Evolutionary conservation across 1,139 yeast genomes (phyloP).

Genomic region (Petasospora rhodanensis): DNA sequence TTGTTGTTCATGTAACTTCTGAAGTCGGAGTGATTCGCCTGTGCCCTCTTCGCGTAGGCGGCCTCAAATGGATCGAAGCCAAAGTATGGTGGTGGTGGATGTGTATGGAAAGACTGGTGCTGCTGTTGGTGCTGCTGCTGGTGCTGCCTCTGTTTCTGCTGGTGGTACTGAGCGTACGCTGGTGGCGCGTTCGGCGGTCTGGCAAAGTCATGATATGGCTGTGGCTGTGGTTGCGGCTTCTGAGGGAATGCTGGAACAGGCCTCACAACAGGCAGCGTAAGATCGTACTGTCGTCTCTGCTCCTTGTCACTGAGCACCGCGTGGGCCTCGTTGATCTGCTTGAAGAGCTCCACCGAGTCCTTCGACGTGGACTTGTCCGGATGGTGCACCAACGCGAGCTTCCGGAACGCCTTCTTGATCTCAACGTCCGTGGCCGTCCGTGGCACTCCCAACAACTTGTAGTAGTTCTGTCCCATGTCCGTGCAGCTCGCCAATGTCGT

Average conservation of each 20-base stretch:
- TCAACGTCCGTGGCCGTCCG: conserved; percentile 60
- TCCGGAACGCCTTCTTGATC: conserved; percentile 83
- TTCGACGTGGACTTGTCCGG: conserved; percentile 82
- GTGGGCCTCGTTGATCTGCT: conserved; percentile 52
- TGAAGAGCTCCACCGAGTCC: conserved; percentile 40
- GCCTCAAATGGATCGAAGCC: too few species aligned
- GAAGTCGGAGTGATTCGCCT: too few species aligned
- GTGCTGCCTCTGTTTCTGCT: too few species aligned
- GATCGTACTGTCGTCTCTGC: conserved; percentile 47
- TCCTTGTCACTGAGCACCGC: conserved; percentile 46
- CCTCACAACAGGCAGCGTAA: too few species aligned
- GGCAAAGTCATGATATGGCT: background rate
- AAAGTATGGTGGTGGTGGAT: too few species aligned
- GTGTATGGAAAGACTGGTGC: too few species aligned
- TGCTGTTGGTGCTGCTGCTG: too few species aligned
- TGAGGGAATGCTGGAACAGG: too few species aligned
- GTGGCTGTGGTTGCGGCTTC: background rate
- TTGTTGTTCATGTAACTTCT: too few species aligned
- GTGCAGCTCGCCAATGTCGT: too few species aligned
- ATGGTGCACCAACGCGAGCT: conserved; percentile 81
- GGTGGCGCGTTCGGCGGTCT: background rate
- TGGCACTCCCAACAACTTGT: conserved; percentile 68
- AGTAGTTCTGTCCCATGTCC: conserved; percentile 27
- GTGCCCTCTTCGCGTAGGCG: background rate
- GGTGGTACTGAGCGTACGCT: too few species aligned